Percentiles rank a stretch among this genome's conserved stretches.
These are phyloP conservation scores for Heritiera littoralis DNA, from an alignment of 345 rosid genomes.

Conservation along the genomic window DNA sequence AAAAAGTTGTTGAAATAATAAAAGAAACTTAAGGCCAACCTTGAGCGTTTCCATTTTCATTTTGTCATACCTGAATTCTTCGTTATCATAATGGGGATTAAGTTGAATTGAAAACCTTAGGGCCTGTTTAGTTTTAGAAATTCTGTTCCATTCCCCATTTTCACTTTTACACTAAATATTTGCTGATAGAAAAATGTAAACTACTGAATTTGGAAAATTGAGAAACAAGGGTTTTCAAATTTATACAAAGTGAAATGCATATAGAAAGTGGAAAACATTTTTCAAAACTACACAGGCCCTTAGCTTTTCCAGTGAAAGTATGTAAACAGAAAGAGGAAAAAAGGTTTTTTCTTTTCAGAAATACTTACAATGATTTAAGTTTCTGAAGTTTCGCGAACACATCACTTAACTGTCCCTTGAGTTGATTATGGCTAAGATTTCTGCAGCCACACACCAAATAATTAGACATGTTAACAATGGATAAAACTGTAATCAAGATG, in stretches of 20 bases:
- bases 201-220: too few relatives aligned
- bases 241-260: too few relatives aligned
- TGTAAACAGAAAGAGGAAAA: not conserved
- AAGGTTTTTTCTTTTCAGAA: not conserved
- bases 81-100: not conserved
- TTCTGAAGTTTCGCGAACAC: constrained; percentile 77
- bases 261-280: not conserved
- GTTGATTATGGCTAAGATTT: constrained; percentile 65
- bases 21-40: not conserved
- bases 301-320: not conserved
- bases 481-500: not conserved
- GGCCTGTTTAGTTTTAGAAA: too few relatives aligned
- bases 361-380: constrained; percentile 66
- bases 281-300: not conserved
- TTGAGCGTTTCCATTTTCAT: not conserved
- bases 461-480: not conserved
- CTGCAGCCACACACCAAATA: constrained; percentile 39
- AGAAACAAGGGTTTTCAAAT: too few relatives aligned
- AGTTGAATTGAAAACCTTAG: too few relatives aligned
- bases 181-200: too few relatives aligned
- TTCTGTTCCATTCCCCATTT: too few relatives aligned
- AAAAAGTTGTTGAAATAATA: not conserved
- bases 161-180: too few relatives aligned
- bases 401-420: constrained; percentile 76
- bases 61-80: too few relatives aligned